Evolutionary conservation across 495 filamentous ascomycete species (phyloP).

Genomic region (Mytilinidion resinicola): DNA sequence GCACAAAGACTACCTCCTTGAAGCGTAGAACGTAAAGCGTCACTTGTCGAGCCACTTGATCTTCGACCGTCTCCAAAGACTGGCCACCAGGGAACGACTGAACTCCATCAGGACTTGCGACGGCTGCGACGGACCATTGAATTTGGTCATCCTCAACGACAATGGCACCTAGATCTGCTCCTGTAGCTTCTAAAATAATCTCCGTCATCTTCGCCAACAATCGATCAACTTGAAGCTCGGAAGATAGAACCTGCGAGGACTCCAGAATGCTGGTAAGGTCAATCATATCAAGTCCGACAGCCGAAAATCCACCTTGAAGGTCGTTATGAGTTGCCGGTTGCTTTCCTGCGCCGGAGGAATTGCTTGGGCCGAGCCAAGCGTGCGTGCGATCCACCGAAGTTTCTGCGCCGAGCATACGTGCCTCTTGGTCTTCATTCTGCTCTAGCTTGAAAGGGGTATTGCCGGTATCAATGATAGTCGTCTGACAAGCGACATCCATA

Average conservation of each 20-base stretch:
- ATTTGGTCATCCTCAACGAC: constrained; percentile 64
- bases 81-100: constrained; percentile 56
- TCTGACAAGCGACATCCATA: constrained; percentile 69
- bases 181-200: constrained; percentile 81
- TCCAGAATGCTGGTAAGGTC: constrained; percentile 81
- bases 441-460: constrained; percentile 49
- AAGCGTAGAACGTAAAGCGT: constrained; percentile 79
- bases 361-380: constrained; percentile 48
- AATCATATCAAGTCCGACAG: constrained; percentile 61
- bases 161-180: constrained; percentile 73
- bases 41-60: constrained; percentile 69
- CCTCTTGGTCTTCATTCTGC: constrained; percentile 49
- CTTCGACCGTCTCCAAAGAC: constrained; percentile 55
- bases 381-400: constrained; percentile 57
- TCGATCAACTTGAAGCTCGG: constrained; percentile 75
- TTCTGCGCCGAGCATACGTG: constrained; percentile 41
- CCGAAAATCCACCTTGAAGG: constrained; percentile 29
- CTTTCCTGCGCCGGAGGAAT: constrained; percentile 26
- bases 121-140: constrained; percentile 72
- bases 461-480: constrained; percentile 57
- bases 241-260: constrained; percentile 85
- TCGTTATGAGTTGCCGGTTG: constrained; percentile 36
- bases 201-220: constrained; percentile 84
- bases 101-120: constrained; percentile 61
- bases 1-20: constrained; percentile 74